Evolutionary conservation across 768 basidiomycete genomes (phyloP).

Genomic region (Daedaleopsis nitida): DNA sequence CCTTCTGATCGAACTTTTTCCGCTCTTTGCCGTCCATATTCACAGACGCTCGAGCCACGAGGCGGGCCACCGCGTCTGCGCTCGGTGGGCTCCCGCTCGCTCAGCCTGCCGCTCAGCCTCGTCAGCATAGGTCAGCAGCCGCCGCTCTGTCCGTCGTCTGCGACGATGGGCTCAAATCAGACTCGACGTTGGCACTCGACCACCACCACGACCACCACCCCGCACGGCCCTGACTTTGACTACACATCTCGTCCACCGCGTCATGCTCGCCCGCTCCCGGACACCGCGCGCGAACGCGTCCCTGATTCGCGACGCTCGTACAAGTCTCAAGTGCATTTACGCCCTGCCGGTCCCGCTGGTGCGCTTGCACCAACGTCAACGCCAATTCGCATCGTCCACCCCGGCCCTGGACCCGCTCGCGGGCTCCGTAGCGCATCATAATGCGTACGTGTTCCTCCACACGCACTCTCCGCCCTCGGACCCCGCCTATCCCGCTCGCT

Average conservation of each 20-base stretch:
- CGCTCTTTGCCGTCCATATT: neutral
- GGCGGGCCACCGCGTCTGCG: no score
- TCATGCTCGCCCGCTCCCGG: neutral
- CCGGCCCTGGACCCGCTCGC: conserved; percentile 29
- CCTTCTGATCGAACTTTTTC: conserved; percentile 8
- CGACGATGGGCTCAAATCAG: conserved; percentile 9
- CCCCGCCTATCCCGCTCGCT: conserved; percentile 47
- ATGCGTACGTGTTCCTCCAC: conserved; percentile 58
- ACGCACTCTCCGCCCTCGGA: conserved; percentile 46
- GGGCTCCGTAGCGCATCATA: conserved; percentile 56
- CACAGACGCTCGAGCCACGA: neutral
- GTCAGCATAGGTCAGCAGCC: conserved; percentile 1
- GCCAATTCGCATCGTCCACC: neutral
- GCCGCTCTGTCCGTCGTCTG: conserved; percentile 2
- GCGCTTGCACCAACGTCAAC: no score
- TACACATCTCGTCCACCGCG: neutral
- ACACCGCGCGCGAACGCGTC: neutral
- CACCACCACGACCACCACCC: neutral
- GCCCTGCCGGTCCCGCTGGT: no score
- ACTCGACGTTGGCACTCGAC: neutral
- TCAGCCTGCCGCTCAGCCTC: conserved; percentile 11
- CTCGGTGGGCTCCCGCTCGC: neutral
- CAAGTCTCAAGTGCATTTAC: no score
- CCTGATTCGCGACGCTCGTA: neutral
- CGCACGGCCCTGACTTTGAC: neutral